Base-by-base conservation (phyloP, 345 rosid genomes). In the Corymbia maculata region DNA sequence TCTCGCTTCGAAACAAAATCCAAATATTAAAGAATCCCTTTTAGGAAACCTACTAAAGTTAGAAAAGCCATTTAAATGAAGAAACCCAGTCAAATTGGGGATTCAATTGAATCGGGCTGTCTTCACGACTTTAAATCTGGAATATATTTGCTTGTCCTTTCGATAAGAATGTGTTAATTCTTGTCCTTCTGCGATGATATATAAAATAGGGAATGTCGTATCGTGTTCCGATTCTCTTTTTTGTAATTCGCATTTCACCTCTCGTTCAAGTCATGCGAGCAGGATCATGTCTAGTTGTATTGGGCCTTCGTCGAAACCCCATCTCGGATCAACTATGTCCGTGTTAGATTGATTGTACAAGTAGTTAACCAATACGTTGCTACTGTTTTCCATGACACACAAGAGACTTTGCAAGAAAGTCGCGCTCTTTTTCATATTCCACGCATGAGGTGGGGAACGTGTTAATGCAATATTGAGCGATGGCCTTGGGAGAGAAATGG, bases 341-440 rank as follows among this genome's bases (percentile, higher is more conserved):
- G 2, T 10, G 30, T 22, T 59, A 24, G n/a, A 59, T 0, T 59
- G n/a, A 59, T 59, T 0, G 0, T 59, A 59, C 3, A 59, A 0
- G 66, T 11, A 26, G 66, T n/a, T 22, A 59, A 6, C 66, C 30
- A 0, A 59, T 24, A 11, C 42, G 42, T 9, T 55, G 66, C 66
- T 26, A 59, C 11, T 59, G 30, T 26, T 59, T 0, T 59, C 24
- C 30, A 59, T 3, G 14, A 59, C 24, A 28, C 14, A 26, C 0
- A 28, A 59, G 13, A 59, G 5, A 59, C 66, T 10, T 13, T 22
- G 26, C 0, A 6, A 59, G 30, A 59, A 59, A 59, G n/a, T 22
- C 1, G 3, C 3, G 0, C 24, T 59, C 0, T 10, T 59, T 59
- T 59, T 59, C 0, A 3, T 36, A 36, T 36, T 59, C 24, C 3